A percentile compares a stretch with the other conserved stretches of the same genome.
Conservation (phyloP, 176 grass and related monocot species). For the Zea mays region DNA sequence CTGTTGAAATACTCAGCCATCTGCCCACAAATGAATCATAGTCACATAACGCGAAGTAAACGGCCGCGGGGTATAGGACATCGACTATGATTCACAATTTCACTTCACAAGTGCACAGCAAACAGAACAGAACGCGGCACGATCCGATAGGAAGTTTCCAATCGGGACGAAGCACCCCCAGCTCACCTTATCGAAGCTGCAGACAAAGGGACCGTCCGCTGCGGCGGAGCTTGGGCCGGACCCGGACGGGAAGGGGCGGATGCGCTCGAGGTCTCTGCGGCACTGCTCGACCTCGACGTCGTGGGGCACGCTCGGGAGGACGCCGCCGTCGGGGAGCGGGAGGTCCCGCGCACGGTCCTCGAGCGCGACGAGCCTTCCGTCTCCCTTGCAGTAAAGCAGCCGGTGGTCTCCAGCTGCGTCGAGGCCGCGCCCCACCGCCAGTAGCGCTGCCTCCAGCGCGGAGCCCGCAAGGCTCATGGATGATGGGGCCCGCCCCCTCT, state of each 20-base stretch:
- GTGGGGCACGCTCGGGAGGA: conserved; percentile 56
- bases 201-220: conserved; percentile 49
- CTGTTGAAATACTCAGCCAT: conserved; percentile 96
- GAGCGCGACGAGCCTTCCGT: conserved; percentile 56
- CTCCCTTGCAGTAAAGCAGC: conserved; percentile 75
- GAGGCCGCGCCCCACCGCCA: conserved; percentile 70
- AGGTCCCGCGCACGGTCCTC: conserved; percentile 53
- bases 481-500: neutral
- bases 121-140: neutral
- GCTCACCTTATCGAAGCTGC: conserved; percentile 68
- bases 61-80: neutral
- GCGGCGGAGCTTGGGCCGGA: neutral
- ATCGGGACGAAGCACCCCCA: conserved; percentile 4
- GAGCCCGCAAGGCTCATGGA: conserved; percentile 52
- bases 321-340: conserved; percentile 29
- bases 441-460: conserved; percentile 65
- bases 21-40: conserved; percentile 44
- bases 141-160: conserved; percentile 35
- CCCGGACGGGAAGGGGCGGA: neutral
- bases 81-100: neutral
- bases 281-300: conserved; percentile 54
- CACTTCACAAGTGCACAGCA: neutral
- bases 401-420: conserved; percentile 73
- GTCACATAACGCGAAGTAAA: conserved; percentile 26
- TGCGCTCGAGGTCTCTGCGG: conserved; percentile 41